Conservation (phyloP, 2,329 filamentous ascomycete genomes). For the Stylonectria norvegica region DNA sequence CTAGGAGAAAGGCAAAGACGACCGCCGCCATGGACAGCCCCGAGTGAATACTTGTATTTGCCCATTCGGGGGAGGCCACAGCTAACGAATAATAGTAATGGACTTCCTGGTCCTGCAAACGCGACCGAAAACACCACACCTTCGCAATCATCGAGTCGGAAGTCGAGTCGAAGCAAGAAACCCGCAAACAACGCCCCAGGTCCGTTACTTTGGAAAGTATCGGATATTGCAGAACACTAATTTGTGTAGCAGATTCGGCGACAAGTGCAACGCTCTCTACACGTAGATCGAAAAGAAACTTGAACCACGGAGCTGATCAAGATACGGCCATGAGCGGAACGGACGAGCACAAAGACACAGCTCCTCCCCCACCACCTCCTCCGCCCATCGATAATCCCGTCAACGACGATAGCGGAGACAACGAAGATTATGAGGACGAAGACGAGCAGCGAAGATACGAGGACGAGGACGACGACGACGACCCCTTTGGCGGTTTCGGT, state of each 20-base stretch:
- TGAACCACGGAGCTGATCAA: conserved; percentile 51
- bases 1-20: conserved; percentile 60
- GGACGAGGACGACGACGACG: conserved; percentile 62
- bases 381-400: conserved; percentile 33
- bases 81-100: conserved; percentile 19
- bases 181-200: conserved; percentile 44
- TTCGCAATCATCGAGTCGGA: conserved; percentile 65
- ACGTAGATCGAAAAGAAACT: conserved; percentile 53
- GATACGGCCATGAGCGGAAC: conserved; percentile 71
- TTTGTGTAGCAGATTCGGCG: conserved; percentile 29
- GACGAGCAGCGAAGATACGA: conserved; percentile 39
- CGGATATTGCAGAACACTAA: conserved; percentile 15
- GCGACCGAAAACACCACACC: conserved; percentile 56
- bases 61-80: not conserved
- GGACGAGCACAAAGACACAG: conserved; percentile 49
- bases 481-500: conserved; percentile 64
- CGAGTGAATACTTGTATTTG: conserved; percentile 54
- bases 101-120: conserved; percentile 53
- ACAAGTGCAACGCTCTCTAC: conserved; percentile 39
- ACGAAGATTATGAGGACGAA: conserved; percentile 32
- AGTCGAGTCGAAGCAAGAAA: conserved; percentile 71
- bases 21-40: conserved; percentile 68
- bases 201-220: too few relatives aligned
- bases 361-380: conserved; percentile 43
- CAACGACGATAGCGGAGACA: conserved; percentile 37